Conservation (phyloP, 2,329 filamentous ascomycete species). For the Cercospora sojina region DNA sequence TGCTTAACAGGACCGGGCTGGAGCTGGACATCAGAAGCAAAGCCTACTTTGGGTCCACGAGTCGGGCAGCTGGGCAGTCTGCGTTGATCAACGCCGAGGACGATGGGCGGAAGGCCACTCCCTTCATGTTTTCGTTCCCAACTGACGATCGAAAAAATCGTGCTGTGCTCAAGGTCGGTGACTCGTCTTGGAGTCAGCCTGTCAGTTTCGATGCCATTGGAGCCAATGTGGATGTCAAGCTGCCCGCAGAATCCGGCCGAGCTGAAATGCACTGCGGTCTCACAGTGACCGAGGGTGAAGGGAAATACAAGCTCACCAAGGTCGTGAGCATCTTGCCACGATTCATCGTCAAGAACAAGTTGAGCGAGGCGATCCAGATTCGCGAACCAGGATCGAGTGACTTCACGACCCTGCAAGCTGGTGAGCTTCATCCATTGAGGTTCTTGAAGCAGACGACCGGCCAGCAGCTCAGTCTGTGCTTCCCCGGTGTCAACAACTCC, state of each 20-base stretch:
- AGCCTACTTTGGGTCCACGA: conserved; percentile 79
- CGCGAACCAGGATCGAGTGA: conserved; percentile 90
- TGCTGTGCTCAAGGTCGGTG: conserved; percentile 79
- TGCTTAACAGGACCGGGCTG: conserved; percentile 92
- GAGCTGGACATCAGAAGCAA: conserved; percentile 86
- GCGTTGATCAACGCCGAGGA: conserved; percentile 56
- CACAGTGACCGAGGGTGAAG: conserved; percentile 83
- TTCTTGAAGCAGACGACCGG: conserved; percentile 79
- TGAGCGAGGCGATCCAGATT: conserved; percentile 83
- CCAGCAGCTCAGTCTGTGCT: conserved; percentile 90
- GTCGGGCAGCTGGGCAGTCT: conserved; percentile 77
- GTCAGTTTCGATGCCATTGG: conserved; percentile 98
- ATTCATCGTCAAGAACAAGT: conserved; percentile 90
- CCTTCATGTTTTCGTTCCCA: conserved; percentile 94
- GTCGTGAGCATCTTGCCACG: conserved; percentile 89
- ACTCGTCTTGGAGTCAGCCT: conserved; percentile 94
- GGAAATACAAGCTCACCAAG: conserved; percentile 97
- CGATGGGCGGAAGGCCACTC: conserved; percentile 70
- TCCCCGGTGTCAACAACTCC: conserved; percentile 90
- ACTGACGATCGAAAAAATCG: conserved; percentile 89
- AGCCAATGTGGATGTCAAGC: conserved; percentile 81
- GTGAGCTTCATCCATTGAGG: conserved; percentile 81
- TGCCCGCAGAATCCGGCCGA: conserved; percentile 68
- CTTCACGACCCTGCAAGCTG: conserved; percentile 71
- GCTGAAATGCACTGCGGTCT: conserved; percentile 90